Evolutionary conservation across 805 yeast species (phyloP).

Genomic region (Metschnikowia gelsemii): DNA sequence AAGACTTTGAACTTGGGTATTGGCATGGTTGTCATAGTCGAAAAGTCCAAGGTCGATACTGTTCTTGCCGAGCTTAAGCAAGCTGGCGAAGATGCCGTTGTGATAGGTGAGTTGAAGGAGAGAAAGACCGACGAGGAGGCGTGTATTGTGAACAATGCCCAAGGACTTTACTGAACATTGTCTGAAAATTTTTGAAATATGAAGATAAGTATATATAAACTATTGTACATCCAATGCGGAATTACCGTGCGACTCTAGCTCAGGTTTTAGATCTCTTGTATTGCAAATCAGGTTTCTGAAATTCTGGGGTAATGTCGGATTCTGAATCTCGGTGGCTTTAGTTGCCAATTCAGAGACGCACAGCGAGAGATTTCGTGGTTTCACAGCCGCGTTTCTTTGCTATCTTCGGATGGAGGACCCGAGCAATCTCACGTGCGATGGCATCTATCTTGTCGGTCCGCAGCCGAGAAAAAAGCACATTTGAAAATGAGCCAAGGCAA

Average conservation of each 20-base stretch:
- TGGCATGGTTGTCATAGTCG: conserved; percentile 92
- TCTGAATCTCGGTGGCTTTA: not conserved
- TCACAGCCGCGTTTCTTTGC: not conserved
- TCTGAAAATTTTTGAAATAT: not conserved
- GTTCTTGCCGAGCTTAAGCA: conserved; percentile 53
- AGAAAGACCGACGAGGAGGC: conserved; percentile 51
- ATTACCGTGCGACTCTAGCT: too few species aligned
- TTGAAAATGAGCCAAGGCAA: not conserved
- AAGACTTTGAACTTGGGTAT: conserved; percentile 95
- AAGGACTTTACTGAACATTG: conserved; percentile 17
- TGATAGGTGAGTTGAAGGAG: conserved; percentile 40
- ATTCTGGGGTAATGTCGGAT: not conserved
- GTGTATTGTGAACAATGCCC: conserved; percentile 50
- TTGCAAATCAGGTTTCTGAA: too few species aligned
- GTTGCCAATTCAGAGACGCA: not conserved
- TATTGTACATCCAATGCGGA: too few species aligned
- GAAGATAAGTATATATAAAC: not conserved
- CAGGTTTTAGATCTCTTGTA: too few species aligned
- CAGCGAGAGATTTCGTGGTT: not conserved
- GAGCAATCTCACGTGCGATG: conserved; percentile 7
- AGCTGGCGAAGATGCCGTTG: conserved; percentile 73
- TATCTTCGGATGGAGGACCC: not conserved
- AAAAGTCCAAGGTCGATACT: conserved; percentile 58
- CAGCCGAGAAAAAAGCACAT: not conserved
- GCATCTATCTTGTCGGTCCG: conserved; percentile 1